Evolutionary conservation across 495 filamentous ascomycete genomes (phyloP), one percentile per base, ranked within the genome.

Genomic region (Extremus antarcticus): DNA sequence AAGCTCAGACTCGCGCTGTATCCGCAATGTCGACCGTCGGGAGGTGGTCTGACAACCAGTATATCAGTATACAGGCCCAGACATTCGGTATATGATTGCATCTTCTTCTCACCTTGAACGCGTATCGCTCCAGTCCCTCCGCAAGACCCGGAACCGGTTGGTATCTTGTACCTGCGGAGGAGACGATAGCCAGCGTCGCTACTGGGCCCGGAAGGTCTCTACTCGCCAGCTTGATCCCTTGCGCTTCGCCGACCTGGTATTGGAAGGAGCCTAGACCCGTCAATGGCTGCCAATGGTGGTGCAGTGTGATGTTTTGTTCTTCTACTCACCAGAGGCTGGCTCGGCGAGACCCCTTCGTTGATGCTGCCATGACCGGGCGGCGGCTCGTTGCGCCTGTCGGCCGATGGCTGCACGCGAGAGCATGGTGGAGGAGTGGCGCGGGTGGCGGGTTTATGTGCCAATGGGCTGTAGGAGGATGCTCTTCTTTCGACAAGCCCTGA

Each of bases 1-100:
- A 60, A 99, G 83, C 74, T 99, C 92, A 61, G 84, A 76, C 77
- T 99, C 92, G 76, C 92, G 85, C 68, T 81, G 83, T 70, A 99
- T 92, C 69, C 94, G 86, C 60, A 97, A 71, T 45, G 87, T 87
- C 55, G 88, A 86, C 65, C 92, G 86, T 68, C 83, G 86, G 46
- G 81, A 66, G 63, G 92, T 97, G 70, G 81, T 85, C 94, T 98
- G 41, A 15, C 54, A 57, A 50, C 22, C 13, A 17, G 16, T 25
- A 25, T 47, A 17, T n/a, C 43, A 45, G 41, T 21, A 17, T 45
- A 45, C 35, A n/a, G n/a, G 35, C 10, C 35, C 35, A n/a, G 10
- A 40, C 48, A 4, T 38, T 50, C 25, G 17, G 22, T 9, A 16
- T 23, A 25, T 52, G 53, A 35, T 4, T 35, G 13, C 13, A 35